Evolutionary conservation across 331 rosid species (phyloP), one percentile per base, ranked within the genome.

Genomic region (Malus hybrid): DNA sequence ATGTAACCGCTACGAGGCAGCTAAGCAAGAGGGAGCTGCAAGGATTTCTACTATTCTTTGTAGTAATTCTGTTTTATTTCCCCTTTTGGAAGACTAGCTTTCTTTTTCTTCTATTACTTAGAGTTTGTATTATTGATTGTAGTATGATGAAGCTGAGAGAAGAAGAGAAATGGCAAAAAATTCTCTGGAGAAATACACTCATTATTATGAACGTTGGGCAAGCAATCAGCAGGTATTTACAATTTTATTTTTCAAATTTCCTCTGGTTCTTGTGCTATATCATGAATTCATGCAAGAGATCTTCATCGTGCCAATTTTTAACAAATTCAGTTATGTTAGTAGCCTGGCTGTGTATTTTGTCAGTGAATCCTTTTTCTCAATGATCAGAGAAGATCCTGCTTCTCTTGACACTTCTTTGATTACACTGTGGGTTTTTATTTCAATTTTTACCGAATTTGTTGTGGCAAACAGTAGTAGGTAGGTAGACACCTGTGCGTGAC

Each of bases 21-120:
- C 92, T 48, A 90, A 84, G 73, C 90, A 90, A 82, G 96, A 90
- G 71, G 96, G 96, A 76, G 89, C 80, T 88, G 96, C 88, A 9
- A 19, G 46, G 19, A 5, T 18, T 29, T 70, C 13, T 15, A 52
- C 6, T 52, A 56, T n/a, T 44, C 6, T 42, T 65, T 79, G 70
- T 61, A 20, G 26, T 57, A 3, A 22, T 76, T 39, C 24, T 69
- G 29, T 18, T 30, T 15, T 39, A 39, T n/a, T 46, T 26, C 36
- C 29, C 73, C 62, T 3, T 61, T 68, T 16, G 28, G 50, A 33
- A 66, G n/a, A 66, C 15, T 52, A 24, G 55, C 57, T 12, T 26
- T 70, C 12, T 46, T 63, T 15, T 36, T 63, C 46, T 63, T 30
- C 22, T 63, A 8, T 29, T 63, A 6, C 2, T 30, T 16, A 13